These are phyloP conservation scores for Psidium guajava DNA, from an alignment of 345 rosid genomes.

Conservation along the genomic window DNA sequence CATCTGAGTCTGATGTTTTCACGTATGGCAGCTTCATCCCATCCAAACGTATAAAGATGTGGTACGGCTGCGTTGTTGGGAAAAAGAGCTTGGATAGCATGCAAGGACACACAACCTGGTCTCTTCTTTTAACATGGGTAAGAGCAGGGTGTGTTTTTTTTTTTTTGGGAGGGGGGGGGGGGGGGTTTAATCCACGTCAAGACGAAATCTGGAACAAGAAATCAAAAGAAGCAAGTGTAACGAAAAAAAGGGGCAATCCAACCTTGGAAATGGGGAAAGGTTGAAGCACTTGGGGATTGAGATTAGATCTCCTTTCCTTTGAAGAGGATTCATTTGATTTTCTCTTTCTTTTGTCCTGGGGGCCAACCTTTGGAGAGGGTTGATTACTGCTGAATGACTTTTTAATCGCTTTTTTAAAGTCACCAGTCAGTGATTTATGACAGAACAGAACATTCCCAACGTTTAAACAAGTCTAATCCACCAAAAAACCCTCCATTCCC, in stretches of 20 bases:
- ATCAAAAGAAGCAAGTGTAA: conserved; percentile 16
- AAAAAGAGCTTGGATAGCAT: background rate
- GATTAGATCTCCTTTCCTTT: conserved; percentile 5
- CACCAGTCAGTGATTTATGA: background rate
- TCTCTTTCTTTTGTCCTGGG: background rate
- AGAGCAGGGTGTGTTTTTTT: conserved; percentile 8
- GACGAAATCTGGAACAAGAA: conserved; percentile 9
- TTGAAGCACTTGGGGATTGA: conserved; percentile 20
- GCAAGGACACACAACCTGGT: background rate
- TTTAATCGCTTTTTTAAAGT: conserved; percentile 1
- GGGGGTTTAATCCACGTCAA: background rate
- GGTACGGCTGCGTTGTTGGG: background rate
- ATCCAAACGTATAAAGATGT: background rate
- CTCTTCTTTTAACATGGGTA: conserved; percentile 1
- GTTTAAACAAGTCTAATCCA: background rate
- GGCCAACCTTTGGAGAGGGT: background rate
- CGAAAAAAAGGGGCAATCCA: conserved; percentile 3
- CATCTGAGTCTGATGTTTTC: background rate
- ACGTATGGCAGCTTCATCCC: background rate
- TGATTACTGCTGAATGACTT: conserved; percentile 1
- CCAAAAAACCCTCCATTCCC: background rate
- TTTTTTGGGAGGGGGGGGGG: background rate
- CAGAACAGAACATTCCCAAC: background rate
- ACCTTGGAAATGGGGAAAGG: conserved; percentile 55
- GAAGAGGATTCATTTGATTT: background rate